Percentiles rank a stretch among this genome's conserved stretches.
phyloP scores from a whole-genome alignment of 208 protist genomes.

The Lotmaria passim region DNA sequence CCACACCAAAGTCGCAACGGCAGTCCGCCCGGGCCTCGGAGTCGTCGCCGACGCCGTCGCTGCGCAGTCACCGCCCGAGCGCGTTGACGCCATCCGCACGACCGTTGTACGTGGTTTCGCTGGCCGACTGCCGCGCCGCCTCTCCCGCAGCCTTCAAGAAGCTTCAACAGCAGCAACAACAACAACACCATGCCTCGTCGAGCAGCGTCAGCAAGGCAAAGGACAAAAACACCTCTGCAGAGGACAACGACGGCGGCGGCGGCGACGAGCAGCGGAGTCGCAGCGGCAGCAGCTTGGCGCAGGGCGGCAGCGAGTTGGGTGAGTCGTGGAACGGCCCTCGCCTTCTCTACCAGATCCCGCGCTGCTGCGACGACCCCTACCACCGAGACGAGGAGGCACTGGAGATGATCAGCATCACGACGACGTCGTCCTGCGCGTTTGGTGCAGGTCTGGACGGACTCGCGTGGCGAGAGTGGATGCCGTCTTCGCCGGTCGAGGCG shows the following conservation, averaged over 20 bases:
- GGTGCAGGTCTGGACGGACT: constrained; percentile 50
- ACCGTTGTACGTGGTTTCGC: constrained; percentile 24
- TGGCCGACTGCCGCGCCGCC: constrained; percentile 16
- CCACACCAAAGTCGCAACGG: neutral
- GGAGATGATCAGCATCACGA: constrained; percentile 56
- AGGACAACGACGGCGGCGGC: neutral
- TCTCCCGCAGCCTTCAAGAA: neutral
- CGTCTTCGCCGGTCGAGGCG: constrained; percentile 14
- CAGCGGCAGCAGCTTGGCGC: neutral
- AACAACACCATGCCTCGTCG: neutral
- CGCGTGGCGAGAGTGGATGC: constrained; percentile 34
- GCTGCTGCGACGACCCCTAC: constrained; percentile 54
- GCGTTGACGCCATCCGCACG: neutral
- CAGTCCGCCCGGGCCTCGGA: constrained; percentile 1
- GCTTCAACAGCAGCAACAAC: neutral
- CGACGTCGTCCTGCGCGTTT: constrained; percentile 59
- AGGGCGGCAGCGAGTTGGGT: constrained; percentile 1
- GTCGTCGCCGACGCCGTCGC: neutral
- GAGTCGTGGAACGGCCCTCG: constrained; percentile 6
- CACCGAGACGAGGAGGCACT: constrained; percentile 60
- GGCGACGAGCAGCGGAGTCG: neutral
- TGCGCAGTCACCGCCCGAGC: neutral
- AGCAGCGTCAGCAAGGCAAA: neutral
- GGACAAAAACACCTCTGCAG: neutral
- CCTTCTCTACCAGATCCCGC: constrained; percentile 26